Conservation (phyloP, 306 rosid genomes). For the Malus asiatica region DNA sequence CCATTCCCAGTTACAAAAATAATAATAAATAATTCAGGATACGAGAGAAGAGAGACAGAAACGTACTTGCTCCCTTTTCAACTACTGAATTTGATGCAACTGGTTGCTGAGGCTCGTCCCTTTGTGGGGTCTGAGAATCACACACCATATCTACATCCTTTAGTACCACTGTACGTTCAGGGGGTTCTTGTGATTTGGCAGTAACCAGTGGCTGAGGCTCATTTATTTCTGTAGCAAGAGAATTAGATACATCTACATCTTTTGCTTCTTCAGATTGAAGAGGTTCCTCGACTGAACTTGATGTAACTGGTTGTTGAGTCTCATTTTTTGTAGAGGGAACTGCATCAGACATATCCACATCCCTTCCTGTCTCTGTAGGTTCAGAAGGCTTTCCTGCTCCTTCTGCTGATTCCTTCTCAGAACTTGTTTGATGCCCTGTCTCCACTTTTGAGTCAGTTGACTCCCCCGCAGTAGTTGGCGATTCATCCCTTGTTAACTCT, state of each 20-base stretch:
- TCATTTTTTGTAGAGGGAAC: slow-evolving; percentile 36
- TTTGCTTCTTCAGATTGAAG: slow-evolving; percentile 27
- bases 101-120: slow-evolving; percentile 32
- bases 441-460: slow-evolving; percentile 36
- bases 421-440: slow-evolving; percentile 35
- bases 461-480: slow-evolving; percentile 23
- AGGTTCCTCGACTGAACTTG: slow-evolving; percentile 28
- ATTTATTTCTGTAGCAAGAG: slow-evolving; percentile 19
- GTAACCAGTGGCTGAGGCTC: slow-evolving; percentile 15
- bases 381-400: slow-evolving; percentile 36
- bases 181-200: slow-evolving; percentile 26
- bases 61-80: slow-evolving; percentile 35
- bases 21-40: not conserved
- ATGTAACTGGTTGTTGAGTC: slow-evolving; percentile 28
- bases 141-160: slow-evolving; percentile 43
- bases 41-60: slow-evolving; percentile 9
- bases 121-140: slow-evolving; percentile 31
- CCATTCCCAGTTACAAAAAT: not conserved
- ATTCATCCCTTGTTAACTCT: slow-evolving; percentile 34
- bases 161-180: slow-evolving; percentile 27
- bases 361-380: slow-evolving; percentile 26
- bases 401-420: slow-evolving; percentile 32
- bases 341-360: slow-evolving; percentile 32
- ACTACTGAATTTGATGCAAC: slow-evolving; percentile 27
- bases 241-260: slow-evolving; percentile 27